Evolutionary conservation across 2,329 filamentous ascomycete species (phyloP), one percentile per base, ranked within the genome.

Genomic region (Pseudogymnoascus sp.): DNA sequence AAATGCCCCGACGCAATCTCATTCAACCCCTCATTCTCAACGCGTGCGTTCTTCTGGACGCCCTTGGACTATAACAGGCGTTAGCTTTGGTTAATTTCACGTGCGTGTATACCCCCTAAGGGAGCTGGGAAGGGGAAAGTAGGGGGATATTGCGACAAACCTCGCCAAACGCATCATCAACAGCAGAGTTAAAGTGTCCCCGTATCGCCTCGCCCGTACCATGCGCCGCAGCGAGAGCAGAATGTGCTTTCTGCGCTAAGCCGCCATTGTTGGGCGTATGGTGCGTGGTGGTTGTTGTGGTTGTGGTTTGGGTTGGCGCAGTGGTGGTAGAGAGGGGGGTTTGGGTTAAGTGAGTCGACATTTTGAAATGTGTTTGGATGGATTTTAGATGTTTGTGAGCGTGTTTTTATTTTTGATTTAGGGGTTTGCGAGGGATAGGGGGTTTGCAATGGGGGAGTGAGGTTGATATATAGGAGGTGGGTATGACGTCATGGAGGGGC

Each of bases 1-100:
- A 69, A 69, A 7, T 60, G 21, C 1, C 68, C 68, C 11, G 66
- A 67, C n/a, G 29, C 40, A n/a, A 68, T 61, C 60, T 70, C 67
- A 7, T 37, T 37, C 26, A 66, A 56, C 11, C 69, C 69, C 31
- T 56, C 62, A 38, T 64, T 42, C 13, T 66, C 67, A 33, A 70
- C 65, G 4, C 53, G 62, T 6, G 62, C n/a, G 62, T 70, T 69
- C 60, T 67, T 68, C 11, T 62, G 62, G 1, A 65, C 63, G 3
- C 67, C 67, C 13, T 61, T 62, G 26, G 44, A 23, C 67, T 69
- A 46, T 40, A 9, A 31, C 6, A 2, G 17, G 10, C 3, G 17
- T 31, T 29, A 33, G 17, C 26, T 42, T 42, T 13, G 31, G 13
- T 26, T n/a, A 5, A n/a, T 3, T 29, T 26, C 38, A n/a, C 15